Evolutionary conservation across 768 basidiomycete genomes (phyloP), one percentile per base, ranked within the genome.

Genomic region (Daedaleopsis sinensis): DNA sequence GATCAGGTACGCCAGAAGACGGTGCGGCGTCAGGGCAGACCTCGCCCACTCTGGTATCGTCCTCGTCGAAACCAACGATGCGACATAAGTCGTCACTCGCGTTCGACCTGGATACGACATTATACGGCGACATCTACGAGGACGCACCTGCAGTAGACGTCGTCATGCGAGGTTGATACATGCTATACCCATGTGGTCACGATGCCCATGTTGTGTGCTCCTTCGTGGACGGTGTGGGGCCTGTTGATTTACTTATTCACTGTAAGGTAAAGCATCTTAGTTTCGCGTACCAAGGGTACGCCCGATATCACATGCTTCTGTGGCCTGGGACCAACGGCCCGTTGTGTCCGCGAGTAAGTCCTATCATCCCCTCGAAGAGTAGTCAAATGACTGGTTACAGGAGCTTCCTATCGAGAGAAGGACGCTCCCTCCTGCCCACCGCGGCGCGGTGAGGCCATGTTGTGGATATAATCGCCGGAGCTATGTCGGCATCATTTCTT

Each of bases 21-120:
- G 55, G 49, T 38, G 51, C 27, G 7, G 52, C 58, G 63, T 62
- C 57, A 2, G 63, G 54, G 23, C 71, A 71, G 32, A 72, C 71
- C 19, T 74, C 76, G 24, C 55, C 48, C 61, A 70, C 57, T 13
- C 46, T 47, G 10, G 64, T 64, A n/a, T 43, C 47, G 13, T 49
- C 47, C 23, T 24, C 23, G 2, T 27, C 52, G 0, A 65, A 71
- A 44, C 68, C 67, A 19, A 55, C 65, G 12, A 43, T 57, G 24
- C 65, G 66, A 55, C 67, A 65, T 55, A 67, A 61, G 48, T 55
- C 58, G n/a, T 24, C 23, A 23, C 21, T 23, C 10, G 47, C 13
- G 12, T 24, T 13, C 23, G 47, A 23, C 23, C 23, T 27, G 19
- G 47, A 21, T 15, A 21, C 19, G 21, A 6, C 47, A 4, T 23